Percentiles rank a stretch among this genome's conserved stretches.
Conservation (phyloP, 768 basidiomycete genomes). For the Epithele typhae region DNA sequence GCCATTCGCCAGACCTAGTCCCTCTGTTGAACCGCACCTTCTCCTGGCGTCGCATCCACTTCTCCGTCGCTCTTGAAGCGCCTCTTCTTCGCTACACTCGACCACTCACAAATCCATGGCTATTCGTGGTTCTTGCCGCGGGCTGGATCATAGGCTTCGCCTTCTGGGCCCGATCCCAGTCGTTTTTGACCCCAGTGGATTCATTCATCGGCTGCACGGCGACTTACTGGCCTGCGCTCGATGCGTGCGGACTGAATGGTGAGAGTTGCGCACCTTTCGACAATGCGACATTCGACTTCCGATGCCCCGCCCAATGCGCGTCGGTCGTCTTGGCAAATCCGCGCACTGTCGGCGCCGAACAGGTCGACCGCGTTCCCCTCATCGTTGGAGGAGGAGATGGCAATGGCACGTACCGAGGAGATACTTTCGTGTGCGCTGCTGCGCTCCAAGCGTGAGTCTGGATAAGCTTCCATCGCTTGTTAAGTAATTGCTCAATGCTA, state of each 20-base stretch:
- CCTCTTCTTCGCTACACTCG: conserved; percentile 46
- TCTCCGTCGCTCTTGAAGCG: conserved; percentile 44
- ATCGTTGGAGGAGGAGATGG: conserved; percentile 83
- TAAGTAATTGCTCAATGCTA: conserved; percentile 6
- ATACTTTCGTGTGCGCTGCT: conserved; percentile 81
- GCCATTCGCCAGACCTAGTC: conserved; percentile 39
- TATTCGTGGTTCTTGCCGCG: conserved; percentile 49
- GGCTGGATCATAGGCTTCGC: conserved; percentile 70
- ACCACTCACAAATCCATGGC: conserved; percentile 45
- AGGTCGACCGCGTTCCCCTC: conserved; percentile 65
- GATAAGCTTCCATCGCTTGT: neutral
- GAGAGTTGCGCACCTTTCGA: conserved; percentile 58
- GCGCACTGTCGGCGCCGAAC: conserved; percentile 62
- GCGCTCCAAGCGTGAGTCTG: conserved; percentile 69
- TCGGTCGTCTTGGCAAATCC: conserved; percentile 66
- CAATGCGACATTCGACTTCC: conserved; percentile 61
- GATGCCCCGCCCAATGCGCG: conserved; percentile 74
- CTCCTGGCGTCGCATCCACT: conserved; percentile 20
- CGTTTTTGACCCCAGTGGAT: conserved; percentile 60
- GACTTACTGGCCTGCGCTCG: conserved; percentile 65
- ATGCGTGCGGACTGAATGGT: conserved; percentile 74
- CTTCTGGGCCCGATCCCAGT: conserved; percentile 70
- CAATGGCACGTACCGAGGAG: conserved; percentile 71
- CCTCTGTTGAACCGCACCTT: conserved; percentile 54
- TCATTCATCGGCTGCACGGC: conserved; percentile 66